Conservation (phyloP, 495 filamentous ascomycete species). For the Neurospora sp. region DNA sequence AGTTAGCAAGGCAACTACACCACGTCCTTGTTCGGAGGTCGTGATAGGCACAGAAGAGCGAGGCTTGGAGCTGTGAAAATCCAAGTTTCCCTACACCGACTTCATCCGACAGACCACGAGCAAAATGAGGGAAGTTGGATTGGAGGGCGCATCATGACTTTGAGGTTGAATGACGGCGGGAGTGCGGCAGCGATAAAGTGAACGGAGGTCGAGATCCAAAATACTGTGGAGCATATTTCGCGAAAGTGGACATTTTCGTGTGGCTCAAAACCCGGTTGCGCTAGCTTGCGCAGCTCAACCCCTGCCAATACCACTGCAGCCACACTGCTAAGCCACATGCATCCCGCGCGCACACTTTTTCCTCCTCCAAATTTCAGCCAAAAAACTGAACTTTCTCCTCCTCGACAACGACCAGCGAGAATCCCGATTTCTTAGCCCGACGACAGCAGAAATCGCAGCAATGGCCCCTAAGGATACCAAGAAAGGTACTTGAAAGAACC, state of each 20-base stretch:
- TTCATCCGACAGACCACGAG: neutral
- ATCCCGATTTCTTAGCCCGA: slow-evolving; percentile 19
- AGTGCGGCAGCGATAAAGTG: neutral
- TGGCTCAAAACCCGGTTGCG: neutral
- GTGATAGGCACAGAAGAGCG: neutral
- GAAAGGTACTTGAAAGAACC: slow-evolving; percentile 49
- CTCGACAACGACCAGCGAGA: slow-evolving; percentile 14
- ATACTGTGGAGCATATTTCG: neutral
- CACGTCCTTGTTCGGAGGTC: neutral
- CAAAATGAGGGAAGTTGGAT: neutral
- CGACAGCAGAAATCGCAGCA: slow-evolving; percentile 41
- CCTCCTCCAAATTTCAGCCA: slow-evolving; percentile 5
- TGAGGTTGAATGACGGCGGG: neutral
- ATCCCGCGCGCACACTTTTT: slow-evolving; percentile 17
- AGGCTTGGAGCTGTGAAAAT: neutral
- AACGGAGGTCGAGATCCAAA: neutral
- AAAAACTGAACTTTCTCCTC: slow-evolving; percentile 4
- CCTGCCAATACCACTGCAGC: neutral
- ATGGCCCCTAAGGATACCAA: slow-evolving; percentile 66
- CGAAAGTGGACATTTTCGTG: neutral
- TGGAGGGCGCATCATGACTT: neutral
- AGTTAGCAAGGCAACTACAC: neutral
- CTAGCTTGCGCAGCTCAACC: neutral
- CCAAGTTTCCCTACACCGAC: neutral
- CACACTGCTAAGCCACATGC: slow-evolving; percentile 2